Evolutionary conservation across 495 filamentous ascomycete genomes (phyloP), one percentile per base, ranked within the genome.

Genomic region (Sporormia fimetaria): DNA sequence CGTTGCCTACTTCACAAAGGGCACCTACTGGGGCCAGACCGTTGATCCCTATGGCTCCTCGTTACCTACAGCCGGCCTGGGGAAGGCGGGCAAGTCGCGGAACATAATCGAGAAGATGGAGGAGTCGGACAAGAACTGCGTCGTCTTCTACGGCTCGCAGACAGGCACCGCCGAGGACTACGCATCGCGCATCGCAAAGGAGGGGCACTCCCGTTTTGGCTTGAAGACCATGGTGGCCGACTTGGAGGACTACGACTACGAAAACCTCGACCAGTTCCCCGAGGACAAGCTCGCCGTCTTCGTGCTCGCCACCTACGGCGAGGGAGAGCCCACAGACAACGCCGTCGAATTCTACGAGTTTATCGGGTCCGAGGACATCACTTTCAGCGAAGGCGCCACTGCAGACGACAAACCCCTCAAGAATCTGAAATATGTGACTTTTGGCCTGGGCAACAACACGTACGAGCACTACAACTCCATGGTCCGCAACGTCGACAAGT

Each of bases 381-480:
- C 76, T 33, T 96, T 99, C 63, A 83, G 84, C 40, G 73, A 82
- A 49, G 76, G 77, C 41, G 69, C 62, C 31, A 51, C 60, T 20
- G 62, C 59, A 11, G 74, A 78, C 20, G 84, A 88, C 3, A 70
- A 78, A 50, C 75, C 88, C 21, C 75, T 99, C 12, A 73, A 67
- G 21, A 85, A 84, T 45, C 70, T 99, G 54, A 88, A 87, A 59
- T 99, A 84, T 55, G 83, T 99, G 55, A 71, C 88, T 29, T 99
- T 99, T 58, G 90, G 90, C 55, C 74, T 99, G 8, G 90, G 90
- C 47, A 83, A 99, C 70, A 99, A 99, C 67, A 99, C 90, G 18
- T 99, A 99, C 52, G 90, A 99, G 55, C 92, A 99, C 67, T 99
- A 96, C 71, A 95, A 99, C 64, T 80, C 83, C 25, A 94, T 99